These are phyloP conservation scores for Lunasporangiospora selenospora DNA, from an alignment of 192 early-diverging fungal species.

Conservation along the genomic window DNA sequence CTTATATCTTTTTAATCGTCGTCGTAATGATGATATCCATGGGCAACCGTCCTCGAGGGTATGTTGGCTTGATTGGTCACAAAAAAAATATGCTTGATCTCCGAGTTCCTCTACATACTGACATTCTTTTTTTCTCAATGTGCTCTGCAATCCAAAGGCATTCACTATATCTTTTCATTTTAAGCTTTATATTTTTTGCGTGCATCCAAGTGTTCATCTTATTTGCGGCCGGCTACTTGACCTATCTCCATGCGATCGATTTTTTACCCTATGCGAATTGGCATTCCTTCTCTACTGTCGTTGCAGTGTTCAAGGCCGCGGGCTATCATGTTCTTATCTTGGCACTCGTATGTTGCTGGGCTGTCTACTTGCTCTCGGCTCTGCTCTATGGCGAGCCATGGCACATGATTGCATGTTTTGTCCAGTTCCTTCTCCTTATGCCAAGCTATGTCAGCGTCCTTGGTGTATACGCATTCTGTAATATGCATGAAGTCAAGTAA, in stretches of 20 bases:
- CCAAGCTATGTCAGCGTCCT: constrained; percentile 44
- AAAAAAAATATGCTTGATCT: neutral
- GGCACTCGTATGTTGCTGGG: constrained; percentile 38
- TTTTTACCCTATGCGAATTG: constrained; percentile 38
- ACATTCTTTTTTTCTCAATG: neutral
- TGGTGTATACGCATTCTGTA: constrained; percentile 43
- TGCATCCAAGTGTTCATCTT: constrained; percentile 41
- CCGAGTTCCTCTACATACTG: neutral
- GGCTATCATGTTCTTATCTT: constrained; percentile 43
- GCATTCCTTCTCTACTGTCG: constrained; percentile 26
- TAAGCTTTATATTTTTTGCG: constrained; percentile 46
- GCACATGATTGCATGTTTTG: constrained; percentile 47
- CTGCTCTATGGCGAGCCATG: constrained; percentile 43
- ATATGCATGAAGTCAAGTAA: constrained; percentile 52
- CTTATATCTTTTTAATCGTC: constrained; percentile 40
- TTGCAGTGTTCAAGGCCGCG: constrained; percentile 40
- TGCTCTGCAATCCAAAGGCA: constrained; percentile 25
- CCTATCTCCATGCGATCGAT: constrained; percentile 35
- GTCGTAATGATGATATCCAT: constrained; percentile 48
- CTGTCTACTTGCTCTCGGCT: constrained; percentile 25
- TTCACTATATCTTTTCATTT: constrained; percentile 34
- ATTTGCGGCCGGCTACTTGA: constrained; percentile 39
- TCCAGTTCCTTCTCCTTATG: constrained; percentile 33
- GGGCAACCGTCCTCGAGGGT: constrained; percentile 48
- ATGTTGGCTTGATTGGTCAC: neutral